Percentiles rank a stretch among this genome's conserved stretches.
phyloP scores from a whole-genome alignment of 2,329 filamentous ascomycete genomes.

The Cryphonectria nitschkei region DNA sequence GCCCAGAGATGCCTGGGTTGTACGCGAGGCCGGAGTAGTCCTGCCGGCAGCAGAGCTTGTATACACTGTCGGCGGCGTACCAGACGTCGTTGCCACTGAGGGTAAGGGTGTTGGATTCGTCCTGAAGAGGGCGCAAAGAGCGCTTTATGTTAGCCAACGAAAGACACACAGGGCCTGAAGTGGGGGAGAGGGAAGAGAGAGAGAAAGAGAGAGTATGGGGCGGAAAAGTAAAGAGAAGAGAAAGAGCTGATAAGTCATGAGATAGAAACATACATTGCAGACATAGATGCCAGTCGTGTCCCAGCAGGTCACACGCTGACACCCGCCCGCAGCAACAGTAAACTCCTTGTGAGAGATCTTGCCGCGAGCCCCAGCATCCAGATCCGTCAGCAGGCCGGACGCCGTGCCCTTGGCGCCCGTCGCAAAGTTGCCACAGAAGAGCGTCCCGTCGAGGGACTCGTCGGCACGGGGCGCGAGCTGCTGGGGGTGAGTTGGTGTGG shows the following conservation, averaged over 20 bases:
- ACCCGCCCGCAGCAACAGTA: not conserved
- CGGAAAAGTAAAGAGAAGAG: not conserved
- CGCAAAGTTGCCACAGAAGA: constrained; percentile 23
- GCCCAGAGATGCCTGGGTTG: constrained; percentile 20
- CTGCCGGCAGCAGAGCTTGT: constrained; percentile 19
- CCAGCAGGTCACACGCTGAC: constrained; percentile 22
- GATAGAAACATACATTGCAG: constrained; percentile 20
- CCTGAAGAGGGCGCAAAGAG: constrained; percentile 1
- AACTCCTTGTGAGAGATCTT: constrained; percentile 13
- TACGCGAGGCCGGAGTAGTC: not conserved
- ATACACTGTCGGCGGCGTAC: constrained; percentile 12
- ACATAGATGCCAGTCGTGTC: constrained; percentile 23
- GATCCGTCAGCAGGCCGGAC: constrained; percentile 9
- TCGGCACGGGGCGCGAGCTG: not conserved
- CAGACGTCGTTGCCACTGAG: constrained; percentile 8
- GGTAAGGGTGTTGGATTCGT: not conserved
- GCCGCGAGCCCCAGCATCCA: not conserved
- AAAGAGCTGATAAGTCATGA: no score
- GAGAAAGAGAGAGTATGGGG: not conserved
- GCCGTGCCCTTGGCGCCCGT: constrained; percentile 4
- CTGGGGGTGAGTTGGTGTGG: not conserved
- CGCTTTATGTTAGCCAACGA: not conserved
- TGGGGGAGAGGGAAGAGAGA: not conserved
- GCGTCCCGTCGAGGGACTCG: constrained; percentile 20
- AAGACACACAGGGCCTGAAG: no score